phyloP scores from a whole-genome alignment of 2,329 filamentous ascomycete species.

The Aspergillus chevalieri region DNA sequence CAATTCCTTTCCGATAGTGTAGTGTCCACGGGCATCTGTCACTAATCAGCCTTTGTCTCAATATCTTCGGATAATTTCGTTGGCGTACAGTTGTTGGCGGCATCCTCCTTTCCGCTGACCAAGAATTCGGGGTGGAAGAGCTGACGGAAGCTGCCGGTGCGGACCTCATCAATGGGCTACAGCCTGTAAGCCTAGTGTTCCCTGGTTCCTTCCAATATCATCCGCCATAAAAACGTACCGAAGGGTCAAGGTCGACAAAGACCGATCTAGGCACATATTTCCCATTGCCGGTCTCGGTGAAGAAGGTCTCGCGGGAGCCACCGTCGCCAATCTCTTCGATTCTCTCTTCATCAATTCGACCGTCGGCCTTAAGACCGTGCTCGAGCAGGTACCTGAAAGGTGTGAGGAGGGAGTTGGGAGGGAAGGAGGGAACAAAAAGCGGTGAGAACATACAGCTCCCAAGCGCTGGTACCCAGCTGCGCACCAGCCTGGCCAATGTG shows the following conservation, averaged over 20 bases:
- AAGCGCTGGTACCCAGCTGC: constrained; percentile 63
- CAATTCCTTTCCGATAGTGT: constrained; percentile 63
- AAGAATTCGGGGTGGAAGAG: constrained; percentile 62
- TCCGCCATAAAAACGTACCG: constrained; percentile 35
- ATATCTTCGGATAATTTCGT: not conserved
- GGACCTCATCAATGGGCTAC: constrained; percentile 61
- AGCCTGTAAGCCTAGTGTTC: constrained; percentile 9
- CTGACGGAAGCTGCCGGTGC: constrained; percentile 56
- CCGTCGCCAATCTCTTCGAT: constrained; percentile 47
- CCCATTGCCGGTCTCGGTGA: constrained; percentile 57
- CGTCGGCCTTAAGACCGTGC: constrained; percentile 58
- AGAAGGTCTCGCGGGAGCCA: constrained; percentile 61
- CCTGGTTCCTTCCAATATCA: not conserved
- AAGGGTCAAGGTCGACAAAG: constrained; percentile 62
- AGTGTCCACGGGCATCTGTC: constrained; percentile 61
- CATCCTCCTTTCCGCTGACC: constrained; percentile 64
- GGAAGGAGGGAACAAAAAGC: constrained; percentile 16
- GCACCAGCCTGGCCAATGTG: constrained; percentile 64
- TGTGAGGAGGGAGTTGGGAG: constrained; percentile 3
- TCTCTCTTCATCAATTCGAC: constrained; percentile 51
- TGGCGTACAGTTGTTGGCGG: constrained; percentile 58
- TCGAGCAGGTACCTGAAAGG: constrained; percentile 56
- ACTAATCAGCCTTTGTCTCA: constrained; percentile 9
- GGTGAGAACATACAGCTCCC: constrained; percentile 56
- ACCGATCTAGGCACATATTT: constrained; percentile 65